Base-by-base conservation (phyloP, 805 yeast species). In the Hanseniaspora meyeri region DNA sequence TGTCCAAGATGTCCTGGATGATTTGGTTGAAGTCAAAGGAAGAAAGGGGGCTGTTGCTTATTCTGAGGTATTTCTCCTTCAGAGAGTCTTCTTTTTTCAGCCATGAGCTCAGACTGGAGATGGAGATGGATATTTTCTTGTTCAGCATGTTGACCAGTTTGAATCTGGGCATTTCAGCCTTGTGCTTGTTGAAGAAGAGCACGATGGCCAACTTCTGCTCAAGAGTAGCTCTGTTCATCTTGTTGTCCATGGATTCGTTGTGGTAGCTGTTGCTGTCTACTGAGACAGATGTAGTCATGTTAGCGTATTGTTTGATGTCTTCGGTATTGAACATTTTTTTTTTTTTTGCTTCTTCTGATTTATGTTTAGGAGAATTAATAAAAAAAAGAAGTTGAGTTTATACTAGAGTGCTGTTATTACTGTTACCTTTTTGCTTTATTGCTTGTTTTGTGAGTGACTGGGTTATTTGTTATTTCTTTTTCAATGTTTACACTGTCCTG, bases 21-120 rank as follows among this genome's bases (percentile, higher is more conserved):
- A 51, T 51, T 38, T 51, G 36, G 10, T 29, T 45, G 31, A 43
- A 51, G 43, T 51, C 31, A 20, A 51, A 51, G 1, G 10, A n/a
- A 10, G 62, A 62, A 53, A 64, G 63, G 49, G 66, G 66, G 7
- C n/a, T n/a, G 6, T 36, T 27, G 20, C 31, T 19, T 4, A 71
- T 62, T 57, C 70, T 74, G 53, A 63, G 67, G 60, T 72, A 73
- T 50, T 82, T 65, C 49, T 67, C 68, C n/a, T 82, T 63, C 43
- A 80, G 65, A 24, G 78, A 78, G 3, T 61, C 66, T 63, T 80
- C 84, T 58, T 74, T 70, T 64, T 78, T 79, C 43, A 80, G 63
- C 85, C 85, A 80, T 62, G 80, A 84, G 61, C 80, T 74, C 60
- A 80, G 75, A 16, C 80, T 74, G 29, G 82, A 77, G 1, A 83